Evolutionary conservation across 2,329 filamentous ascomycete species (phyloP), one percentile per base, ranked within the genome.

Genomic region (Exophiala viscosa): DNA sequence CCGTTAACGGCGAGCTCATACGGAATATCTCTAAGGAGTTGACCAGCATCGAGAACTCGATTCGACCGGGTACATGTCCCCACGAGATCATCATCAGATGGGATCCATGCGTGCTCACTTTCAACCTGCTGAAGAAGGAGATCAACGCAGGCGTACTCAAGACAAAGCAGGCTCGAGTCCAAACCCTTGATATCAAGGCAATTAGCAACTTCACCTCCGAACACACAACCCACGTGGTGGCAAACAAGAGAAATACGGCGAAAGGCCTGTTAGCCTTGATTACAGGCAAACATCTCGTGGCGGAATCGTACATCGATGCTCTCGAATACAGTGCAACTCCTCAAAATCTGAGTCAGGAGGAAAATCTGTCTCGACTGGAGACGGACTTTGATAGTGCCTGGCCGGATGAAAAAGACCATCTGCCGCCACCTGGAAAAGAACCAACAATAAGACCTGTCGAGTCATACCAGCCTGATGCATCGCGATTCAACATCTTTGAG

Each of bases 141-240:
- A 71, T 85, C 32, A 88, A 85, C 59, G 76, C 70, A 33, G 82
- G 86, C 62, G 82, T 85, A 1, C 75, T 91, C 49, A 71, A 75
- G 1, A 74, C 74, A 14, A 78, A 90, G 20, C 82, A 82, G 57
- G 73, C 80, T 31, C 79, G 79, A 48, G 80, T 97, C 14, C 90
- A 95, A 66, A 81, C 85, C 40, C 77, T 95, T n/a, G 93, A 96
- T 66, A 85, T 97, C 69, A 97, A 96, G 69, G 85, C 90, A 11
- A 74, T 87, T 11, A 76, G 81, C 39, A 85, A 90, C 3, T 96
- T 90, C 68, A 73, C 87, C 18, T 73, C 79, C 20, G 78, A 74
- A 13, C 73, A 80, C 23, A 96, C 92, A 0, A 96, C 92, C 0
- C 91, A 97, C 69, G 87, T 95, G 9, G 84, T 97, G 32, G 85